Evolutionary conservation across 2,329 filamentous ascomycete species (phyloP), one percentile per base, ranked within the genome.

Genomic region (Harringtonia lauricola): DNA sequence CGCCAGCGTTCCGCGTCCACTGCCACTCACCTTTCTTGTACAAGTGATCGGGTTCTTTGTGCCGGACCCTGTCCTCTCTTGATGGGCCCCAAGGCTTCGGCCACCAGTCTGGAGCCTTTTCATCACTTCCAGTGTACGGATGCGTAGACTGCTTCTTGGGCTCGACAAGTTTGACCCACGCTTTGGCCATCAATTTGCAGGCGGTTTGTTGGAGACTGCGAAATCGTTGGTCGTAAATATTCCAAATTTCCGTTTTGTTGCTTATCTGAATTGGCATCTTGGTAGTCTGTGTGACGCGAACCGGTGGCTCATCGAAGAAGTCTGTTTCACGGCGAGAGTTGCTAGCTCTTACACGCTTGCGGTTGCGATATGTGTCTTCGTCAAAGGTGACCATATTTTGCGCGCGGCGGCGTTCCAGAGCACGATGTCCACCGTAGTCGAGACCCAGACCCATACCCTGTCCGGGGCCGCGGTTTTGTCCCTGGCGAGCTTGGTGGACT

Each of bases 61-160:
- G 82, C 13, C 75, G 68, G 42, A 83, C 76, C 36, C 67, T 68
- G 38, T 75, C 67, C 30, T 71, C 65, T 44, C 70, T 67, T 1
- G 66, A 64, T 1, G 60, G 54, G 0, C 72, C 66, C 69, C 72
- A 70, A 8, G 67, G 63, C 55, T 72, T 67, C 3, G 79, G 79
- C 80, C 80, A 83, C 80, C 80, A 84, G 41, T 73, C 72, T 0
- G 79, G 77, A 2, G 73, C 73, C 51, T 75, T 78, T 28, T 71
- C 71, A 37, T 80, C 72, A 28, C 71, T 74, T n/a, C 70, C 68
- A 1, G 79, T 83, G 54, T 88, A 88, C 0, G 83, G 83, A 52
- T 83, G 78, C 17, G 75, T 81, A 0, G 80, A 81, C 59, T 86
- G 83, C 59, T 88, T 88, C 61, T 83, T 86, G 0, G 83, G 83